Base-by-base conservation (phyloP, 768 basidiomycete genomes). In the Myochromella boudieri region DNA sequence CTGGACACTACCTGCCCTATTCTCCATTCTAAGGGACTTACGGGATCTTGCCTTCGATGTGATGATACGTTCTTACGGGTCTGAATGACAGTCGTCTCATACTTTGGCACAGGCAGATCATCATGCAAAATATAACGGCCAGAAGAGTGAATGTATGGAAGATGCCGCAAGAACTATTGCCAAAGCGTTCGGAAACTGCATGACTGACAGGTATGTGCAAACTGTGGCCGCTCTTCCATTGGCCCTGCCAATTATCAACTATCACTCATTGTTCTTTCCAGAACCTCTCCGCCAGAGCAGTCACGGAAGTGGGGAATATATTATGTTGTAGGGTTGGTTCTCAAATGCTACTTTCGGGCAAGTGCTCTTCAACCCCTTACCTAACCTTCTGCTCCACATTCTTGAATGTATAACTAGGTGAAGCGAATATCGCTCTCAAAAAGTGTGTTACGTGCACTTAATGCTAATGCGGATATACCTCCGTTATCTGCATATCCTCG, bases 261-360 rank as follows among this genome's bases (percentile, higher is more conserved):
- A 24, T 58, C 26, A 40, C 27, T 10, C 24, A 37, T 22, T 20
- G 7, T 3, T 37, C 15, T 3, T 32, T 38, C 22, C 53, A 86
- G 88, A 53, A 78, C 72, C 28, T 87, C 87, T n/a, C 80, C 84
- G 14, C 67, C 82, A 39, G 74, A 81, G 22, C 78, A 89, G 65
- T 86, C 87, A 29, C 72, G 92, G 57, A 90, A 90, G 70, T 88
- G 93, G 92, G 85, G 93, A 1, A 79, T 94, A 1, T 98, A 98
- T 68, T 91, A 93, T 58, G 81, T 97, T 11, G 94, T 95, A 0
- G 88, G 87, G 12, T 72, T 95, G 40, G 85, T 94, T 45, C 70
- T 99, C 65, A 98, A 98, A 65, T 88, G 84, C 38, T 98, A 98
- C 69, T 97, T 98, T 76, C 84, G 85, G 56, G 95, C 83, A 66